Evolutionary conservation across 1,139 yeast species (phyloP).

Genomic region (Saccharomyces hybrid): DNA sequence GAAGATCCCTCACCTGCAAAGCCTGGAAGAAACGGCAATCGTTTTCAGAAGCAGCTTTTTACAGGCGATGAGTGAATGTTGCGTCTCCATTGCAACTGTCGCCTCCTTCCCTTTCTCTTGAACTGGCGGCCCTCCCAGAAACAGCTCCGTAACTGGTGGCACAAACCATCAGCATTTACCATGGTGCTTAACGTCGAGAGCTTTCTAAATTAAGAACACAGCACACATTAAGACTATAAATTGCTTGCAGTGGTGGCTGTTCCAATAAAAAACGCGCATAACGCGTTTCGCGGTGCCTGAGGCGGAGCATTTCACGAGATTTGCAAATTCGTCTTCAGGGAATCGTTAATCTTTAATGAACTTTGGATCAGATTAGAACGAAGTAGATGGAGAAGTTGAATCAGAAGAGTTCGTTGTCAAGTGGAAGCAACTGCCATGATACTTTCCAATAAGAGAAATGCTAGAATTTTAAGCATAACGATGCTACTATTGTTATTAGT

Average conservation of each 20-base stretch:
- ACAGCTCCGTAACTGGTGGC: background rate
- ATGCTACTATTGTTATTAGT: conserved; percentile 21
- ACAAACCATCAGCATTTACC: background rate
- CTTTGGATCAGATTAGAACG: background rate
- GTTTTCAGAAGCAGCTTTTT: too few relatives aligned
- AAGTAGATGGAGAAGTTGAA: background rate
- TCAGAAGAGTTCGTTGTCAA: too few relatives aligned
- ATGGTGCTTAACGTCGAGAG: background rate
- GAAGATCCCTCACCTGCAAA: too few relatives aligned
- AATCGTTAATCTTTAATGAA: background rate
- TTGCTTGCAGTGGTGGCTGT: background rate
- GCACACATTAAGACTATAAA: background rate
- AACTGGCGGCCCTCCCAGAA: background rate
- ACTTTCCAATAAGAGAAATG: conserved; percentile 18
- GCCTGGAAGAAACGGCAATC: too few relatives aligned
- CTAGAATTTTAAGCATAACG: conserved; percentile 24
- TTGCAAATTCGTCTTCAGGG: too few relatives aligned
- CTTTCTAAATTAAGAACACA: background rate
- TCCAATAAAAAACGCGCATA: background rate
- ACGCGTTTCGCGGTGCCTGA: background rate
- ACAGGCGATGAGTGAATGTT: too few relatives aligned
- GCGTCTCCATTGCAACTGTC: too few relatives aligned
- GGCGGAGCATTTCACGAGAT: background rate
- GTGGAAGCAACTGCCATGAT: background rate
- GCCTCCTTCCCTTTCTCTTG: background rate